These are phyloP conservation scores for Lentinus polychrous DNA, from an alignment of 1,284 basidiomycete genomes.

Conservation along the genomic window DNA sequence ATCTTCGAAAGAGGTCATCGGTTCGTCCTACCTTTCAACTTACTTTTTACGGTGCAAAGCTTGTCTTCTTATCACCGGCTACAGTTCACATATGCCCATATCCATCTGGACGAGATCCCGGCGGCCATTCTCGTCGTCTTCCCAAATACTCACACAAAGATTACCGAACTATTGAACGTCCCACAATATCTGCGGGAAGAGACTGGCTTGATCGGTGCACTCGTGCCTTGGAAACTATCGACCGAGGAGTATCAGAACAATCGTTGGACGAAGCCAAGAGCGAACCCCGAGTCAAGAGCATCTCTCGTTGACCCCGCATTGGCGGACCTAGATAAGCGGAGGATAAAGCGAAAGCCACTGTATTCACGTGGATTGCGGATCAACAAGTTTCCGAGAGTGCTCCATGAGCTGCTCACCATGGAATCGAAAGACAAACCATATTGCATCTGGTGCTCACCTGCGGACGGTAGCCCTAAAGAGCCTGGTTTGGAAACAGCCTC, in stretches of 20 bases:
- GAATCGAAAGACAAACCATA: conserved; percentile 24
- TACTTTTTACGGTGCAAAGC: conserved; percentile 4
- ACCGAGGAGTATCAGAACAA: conserved; percentile 16
- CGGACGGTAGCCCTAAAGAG: conserved; percentile 16
- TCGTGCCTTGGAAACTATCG: conserved; percentile 41
- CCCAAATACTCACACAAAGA: conserved; percentile 17
- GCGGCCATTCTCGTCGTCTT: conserved; percentile 38
- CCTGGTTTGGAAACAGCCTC: conserved; percentile 37
- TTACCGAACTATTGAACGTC: conserved; percentile 24
- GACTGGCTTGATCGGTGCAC: conserved; percentile 32
- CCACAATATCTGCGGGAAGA: conserved; percentile 19
- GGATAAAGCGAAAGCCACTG: conserved; percentile 12
- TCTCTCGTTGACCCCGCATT: conserved; percentile 7
- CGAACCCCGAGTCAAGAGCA: conserved; percentile 2
- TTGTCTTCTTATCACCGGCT: conserved; percentile 3
- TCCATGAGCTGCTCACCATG: conserved; percentile 36
- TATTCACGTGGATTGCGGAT: conserved; percentile 38
- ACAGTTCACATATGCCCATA: conserved; percentile 45
- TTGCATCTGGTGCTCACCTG: conserved; percentile 32
- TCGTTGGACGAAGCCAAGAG: conserved; percentile 13
- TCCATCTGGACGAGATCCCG: conserved; percentile 36
- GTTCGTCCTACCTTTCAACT: conserved; percentile 16
- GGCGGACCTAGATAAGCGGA: background rate
- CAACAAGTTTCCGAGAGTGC: conserved; percentile 35
- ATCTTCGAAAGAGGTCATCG: conserved; percentile 30